phyloP scores from a whole-genome alignment of 306 rosid genomes.

The Nissolia schottii region DNA sequence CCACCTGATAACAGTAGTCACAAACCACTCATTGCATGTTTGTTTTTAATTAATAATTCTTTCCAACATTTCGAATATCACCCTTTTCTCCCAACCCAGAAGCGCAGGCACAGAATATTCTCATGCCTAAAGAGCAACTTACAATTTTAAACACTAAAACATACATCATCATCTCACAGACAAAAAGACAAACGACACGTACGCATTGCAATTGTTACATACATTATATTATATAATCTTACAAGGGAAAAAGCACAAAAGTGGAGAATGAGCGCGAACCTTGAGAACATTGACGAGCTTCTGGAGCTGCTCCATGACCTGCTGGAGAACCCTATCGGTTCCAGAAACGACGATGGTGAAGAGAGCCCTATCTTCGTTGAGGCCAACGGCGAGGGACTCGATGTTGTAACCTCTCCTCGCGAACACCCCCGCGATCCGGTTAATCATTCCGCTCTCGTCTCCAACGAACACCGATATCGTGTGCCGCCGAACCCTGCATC shows the following conservation, averaged over 20 bases:
- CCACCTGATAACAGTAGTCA: constrained; percentile 42
- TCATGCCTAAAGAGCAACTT: not conserved
- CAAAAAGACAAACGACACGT: not conserved
- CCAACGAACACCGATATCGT: constrained; percentile 84
- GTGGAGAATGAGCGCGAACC: constrained; percentile 22
- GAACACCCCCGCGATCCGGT: constrained; percentile 75
- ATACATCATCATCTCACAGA: not conserved
- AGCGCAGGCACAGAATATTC: not conserved
- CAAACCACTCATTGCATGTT: not conserved
- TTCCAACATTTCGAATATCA: not conserved
- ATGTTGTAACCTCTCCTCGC: constrained; percentile 80
- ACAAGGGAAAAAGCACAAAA: too few relatives aligned
- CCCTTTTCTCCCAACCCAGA: not conserved
- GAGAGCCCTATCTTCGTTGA: constrained; percentile 69
- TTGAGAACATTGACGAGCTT: constrained; percentile 74
- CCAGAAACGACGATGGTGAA: constrained; percentile 76
- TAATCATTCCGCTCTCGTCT: constrained; percentile 86
- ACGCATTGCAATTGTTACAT: not conserved
- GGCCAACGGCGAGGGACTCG: constrained; percentile 82
- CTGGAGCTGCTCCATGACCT: constrained; percentile 73
- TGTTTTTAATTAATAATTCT: not conserved
- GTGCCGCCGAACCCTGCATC: constrained; percentile 58
- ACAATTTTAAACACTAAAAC: not conserved
- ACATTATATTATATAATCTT: too few relatives aligned
- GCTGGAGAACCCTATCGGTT: constrained; percentile 51